phyloP scores from a whole-genome alignment of 1,139 yeast genomes.

The Blastobotrys capitulatus region DNA sequence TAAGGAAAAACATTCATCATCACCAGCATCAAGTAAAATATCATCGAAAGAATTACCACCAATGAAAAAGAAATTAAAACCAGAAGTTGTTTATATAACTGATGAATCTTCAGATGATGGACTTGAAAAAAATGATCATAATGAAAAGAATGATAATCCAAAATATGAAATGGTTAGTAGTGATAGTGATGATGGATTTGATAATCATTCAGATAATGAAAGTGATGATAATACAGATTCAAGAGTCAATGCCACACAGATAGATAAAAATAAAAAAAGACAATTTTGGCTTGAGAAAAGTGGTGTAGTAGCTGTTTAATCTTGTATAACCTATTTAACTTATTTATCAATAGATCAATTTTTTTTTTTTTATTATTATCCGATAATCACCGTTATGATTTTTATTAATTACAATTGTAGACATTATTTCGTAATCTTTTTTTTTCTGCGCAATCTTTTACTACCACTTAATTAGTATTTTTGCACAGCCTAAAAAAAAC shows the following conservation, averaged over 20 bases:
- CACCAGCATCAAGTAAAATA: background rate
- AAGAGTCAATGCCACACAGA: background rate
- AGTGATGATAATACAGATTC: conserved; percentile 2
- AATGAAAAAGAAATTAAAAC: conserved; percentile 2
- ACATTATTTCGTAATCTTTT: too few relatives aligned
- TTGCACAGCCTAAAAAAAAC: too few relatives aligned
- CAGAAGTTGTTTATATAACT: conserved; percentile 9
- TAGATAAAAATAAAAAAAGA: conserved; percentile 8
- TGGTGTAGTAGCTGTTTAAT: conserved; percentile 7
- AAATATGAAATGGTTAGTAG: background rate
- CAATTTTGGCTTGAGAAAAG: conserved; percentile 12
- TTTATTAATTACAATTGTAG: too few relatives aligned
- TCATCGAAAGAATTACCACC: background rate
- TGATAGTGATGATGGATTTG: background rate
- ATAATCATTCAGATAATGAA: background rate
- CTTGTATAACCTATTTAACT: too few relatives aligned
- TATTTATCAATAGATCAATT: too few relatives aligned
- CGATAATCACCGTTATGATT: too few relatives aligned
- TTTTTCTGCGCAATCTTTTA: too few relatives aligned
- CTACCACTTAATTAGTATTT: too few relatives aligned
- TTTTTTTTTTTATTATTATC: too few relatives aligned
- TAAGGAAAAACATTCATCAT: background rate
- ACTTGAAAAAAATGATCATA: background rate
- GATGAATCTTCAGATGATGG: conserved; percentile 7
- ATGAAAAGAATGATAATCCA: background rate